phyloP scores from a whole-genome alignment of 768 basidiomycete species.

The Boletus rubropictus region DNA sequence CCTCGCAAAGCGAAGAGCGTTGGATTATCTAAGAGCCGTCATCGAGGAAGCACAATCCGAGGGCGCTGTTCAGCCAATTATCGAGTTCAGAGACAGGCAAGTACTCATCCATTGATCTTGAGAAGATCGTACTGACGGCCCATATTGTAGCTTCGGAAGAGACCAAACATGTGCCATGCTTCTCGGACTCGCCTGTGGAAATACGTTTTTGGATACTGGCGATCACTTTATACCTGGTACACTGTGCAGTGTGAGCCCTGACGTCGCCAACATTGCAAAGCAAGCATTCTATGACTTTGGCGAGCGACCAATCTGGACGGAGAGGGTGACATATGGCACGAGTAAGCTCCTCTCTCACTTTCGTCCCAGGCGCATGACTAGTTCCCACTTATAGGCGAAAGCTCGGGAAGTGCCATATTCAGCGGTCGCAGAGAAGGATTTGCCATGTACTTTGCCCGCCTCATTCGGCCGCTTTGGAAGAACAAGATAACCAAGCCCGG shows the following conservation, averaged over 20 bases:
- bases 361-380: neutral
- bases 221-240: conserved; percentile 42
- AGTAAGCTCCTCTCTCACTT: conserved; percentile 36
- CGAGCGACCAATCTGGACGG: conserved; percentile 77
- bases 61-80: conserved; percentile 69
- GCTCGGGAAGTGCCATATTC: conserved; percentile 69
- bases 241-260: conserved; percentile 50
- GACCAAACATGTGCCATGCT: conserved; percentile 93
- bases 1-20: conserved; percentile 71
- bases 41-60: conserved; percentile 79
- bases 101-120: conserved; percentile 8
- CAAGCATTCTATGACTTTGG: conserved; percentile 85
- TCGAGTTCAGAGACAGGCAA: conserved; percentile 77
- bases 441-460: conserved; percentile 77
- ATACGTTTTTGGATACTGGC: conserved; percentile 66
- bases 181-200: conserved; percentile 77
- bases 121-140: conserved; percentile 2
- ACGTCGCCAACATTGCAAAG: conserved; percentile 67
- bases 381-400: conserved; percentile 43
- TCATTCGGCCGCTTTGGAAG: conserved; percentile 86
- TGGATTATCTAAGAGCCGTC: conserved; percentile 79
- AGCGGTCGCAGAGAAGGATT: conserved; percentile 88
- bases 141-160: conserved; percentile 66
- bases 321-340: conserved; percentile 70
- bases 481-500: conserved; percentile 61